Percentiles rank a stretch among this genome's conserved stretches.
Evolutionary conservation across 768 basidiomycete species (phyloP).

Genomic region (Lentinula edodes): DNA sequence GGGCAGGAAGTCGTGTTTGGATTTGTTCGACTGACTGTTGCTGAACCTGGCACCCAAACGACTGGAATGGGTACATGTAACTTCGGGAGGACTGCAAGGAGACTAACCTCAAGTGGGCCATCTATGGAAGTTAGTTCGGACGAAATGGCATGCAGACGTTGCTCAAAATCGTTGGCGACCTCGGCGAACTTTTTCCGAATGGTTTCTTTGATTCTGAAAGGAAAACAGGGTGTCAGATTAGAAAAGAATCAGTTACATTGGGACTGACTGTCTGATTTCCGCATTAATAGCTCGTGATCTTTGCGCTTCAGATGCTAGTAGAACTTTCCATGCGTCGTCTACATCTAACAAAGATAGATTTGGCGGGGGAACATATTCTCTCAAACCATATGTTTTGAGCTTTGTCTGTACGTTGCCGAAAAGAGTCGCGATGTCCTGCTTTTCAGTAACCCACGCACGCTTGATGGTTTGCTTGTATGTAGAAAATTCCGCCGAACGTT

Average conservation of each 20-base stretch:
- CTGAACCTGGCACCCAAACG: slow-evolving; percentile 48
- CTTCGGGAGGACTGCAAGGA: slow-evolving; percentile 13
- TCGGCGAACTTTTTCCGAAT: slow-evolving; percentile 75
- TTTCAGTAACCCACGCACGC: slow-evolving; percentile 83
- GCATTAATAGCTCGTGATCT: slow-evolving; percentile 83
- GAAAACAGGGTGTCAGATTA: not conserved
- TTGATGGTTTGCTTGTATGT: slow-evolving; percentile 84
- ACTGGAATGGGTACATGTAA: not conserved
- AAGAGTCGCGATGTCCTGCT: slow-evolving; percentile 80
- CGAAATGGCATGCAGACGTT: slow-evolving; percentile 58
- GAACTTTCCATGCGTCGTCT: slow-evolving; percentile 67
- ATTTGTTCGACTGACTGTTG: slow-evolving; percentile 62
- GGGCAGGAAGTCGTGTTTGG: slow-evolving; percentile 58
- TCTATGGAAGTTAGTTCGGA: slow-evolving; percentile 68
- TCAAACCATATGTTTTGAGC: slow-evolving; percentile 81
- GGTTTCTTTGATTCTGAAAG: slow-evolving; percentile 69
- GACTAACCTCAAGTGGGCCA: slow-evolving; percentile 66
- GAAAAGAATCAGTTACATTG: not conserved
- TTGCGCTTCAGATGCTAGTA: slow-evolving; percentile 70
- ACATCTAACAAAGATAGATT: slow-evolving; percentile 71
- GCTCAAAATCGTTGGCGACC: slow-evolving; percentile 72
- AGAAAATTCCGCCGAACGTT: slow-evolving; percentile 64
- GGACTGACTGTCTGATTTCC: slow-evolving; percentile 75
- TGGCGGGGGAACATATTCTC: slow-evolving; percentile 73
- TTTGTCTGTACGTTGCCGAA: slow-evolving; percentile 95